A percentile compares a stretch with the other conserved stretches of the same genome.
phyloP scores from a whole-genome alignment of 306 rosid genomes.

The Castanopsis chinensis region DNA sequence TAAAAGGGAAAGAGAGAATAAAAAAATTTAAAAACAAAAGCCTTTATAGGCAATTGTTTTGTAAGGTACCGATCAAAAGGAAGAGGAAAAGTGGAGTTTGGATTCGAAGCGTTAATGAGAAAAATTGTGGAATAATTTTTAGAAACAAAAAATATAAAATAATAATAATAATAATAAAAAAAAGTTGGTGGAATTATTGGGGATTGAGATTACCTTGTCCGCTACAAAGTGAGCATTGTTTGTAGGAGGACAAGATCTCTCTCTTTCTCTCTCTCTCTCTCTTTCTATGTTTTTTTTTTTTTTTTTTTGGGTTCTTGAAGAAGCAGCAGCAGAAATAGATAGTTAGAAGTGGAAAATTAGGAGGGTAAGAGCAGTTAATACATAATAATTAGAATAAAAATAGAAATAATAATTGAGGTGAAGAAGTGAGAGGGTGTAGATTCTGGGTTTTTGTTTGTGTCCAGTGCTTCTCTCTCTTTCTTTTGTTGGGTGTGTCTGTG shows the following conservation, averaged over 20 bases:
- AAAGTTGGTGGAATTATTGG: neutral
- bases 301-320: neutral
- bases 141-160: neutral
- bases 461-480: neutral
- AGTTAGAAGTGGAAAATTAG: neutral
- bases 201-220: constrained; percentile 51
- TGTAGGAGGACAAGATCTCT: constrained; percentile 52
- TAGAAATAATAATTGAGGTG: too few relatives aligned
- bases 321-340: neutral
- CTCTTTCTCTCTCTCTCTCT: constrained; percentile 24
- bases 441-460: neutral
- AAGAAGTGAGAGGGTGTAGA: neutral
- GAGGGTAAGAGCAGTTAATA: too few relatives aligned
- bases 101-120: constrained; percentile 14
- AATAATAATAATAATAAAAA: too few relatives aligned
- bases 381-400: too few relatives aligned
- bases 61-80: constrained; percentile 21
- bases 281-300: neutral
- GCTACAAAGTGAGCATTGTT: constrained; percentile 53
- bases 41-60: constrained; percentile 6
- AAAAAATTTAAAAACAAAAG: neutral
- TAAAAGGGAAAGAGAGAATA: neutral
- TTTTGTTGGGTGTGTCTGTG: neutral
- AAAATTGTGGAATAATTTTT: constrained; percentile 18
- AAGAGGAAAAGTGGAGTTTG: constrained; percentile 3